Evolutionary conservation across 176 grass and related monocot species (phyloP).

Genomic region (Musa schizocarpa): DNA sequence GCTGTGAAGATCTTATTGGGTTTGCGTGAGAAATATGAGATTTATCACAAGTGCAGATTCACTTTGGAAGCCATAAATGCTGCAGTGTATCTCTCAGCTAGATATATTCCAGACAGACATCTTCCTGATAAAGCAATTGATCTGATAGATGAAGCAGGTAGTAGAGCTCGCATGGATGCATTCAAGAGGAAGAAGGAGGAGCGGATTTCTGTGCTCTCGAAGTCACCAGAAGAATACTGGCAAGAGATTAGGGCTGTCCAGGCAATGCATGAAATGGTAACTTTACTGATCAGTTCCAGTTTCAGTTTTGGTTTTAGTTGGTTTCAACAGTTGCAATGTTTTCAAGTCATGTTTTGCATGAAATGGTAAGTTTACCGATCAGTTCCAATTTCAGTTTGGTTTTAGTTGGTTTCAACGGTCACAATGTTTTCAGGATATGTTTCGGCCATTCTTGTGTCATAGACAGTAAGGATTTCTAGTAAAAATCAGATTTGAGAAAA

Average conservation of each 20-base stretch:
- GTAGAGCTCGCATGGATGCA: constrained; percentile 73
- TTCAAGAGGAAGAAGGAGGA: constrained; percentile 90
- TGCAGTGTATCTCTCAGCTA: constrained; percentile 86
- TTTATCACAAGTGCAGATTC: constrained; percentile 84
- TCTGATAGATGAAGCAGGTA: constrained; percentile 97
- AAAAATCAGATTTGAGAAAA: too few relatives aligned
- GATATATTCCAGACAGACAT: constrained; percentile 92
- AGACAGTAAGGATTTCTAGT: too few relatives aligned
- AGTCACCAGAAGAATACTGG: constrained; percentile 92
- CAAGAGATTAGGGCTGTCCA: constrained; percentile 94
- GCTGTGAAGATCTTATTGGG: constrained; percentile 81
- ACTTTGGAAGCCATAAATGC: constrained; percentile 76
- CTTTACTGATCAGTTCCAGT: constrained; percentile 1
- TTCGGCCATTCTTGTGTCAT: too few relatives aligned
- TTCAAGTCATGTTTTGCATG: constrained; percentile 21
- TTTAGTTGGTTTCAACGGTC: neutral
- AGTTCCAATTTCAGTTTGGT: neutral
- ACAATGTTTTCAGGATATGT: too few relatives aligned
- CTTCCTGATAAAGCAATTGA: constrained; percentile 99
- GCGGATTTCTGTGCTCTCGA: constrained; percentile 58
- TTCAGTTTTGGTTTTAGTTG: neutral
- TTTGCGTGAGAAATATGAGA: constrained; percentile 75
- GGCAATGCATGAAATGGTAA: constrained; percentile 83
- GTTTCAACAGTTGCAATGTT: too few relatives aligned
- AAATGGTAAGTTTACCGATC: constrained; percentile 43